Conservation (phyloP, 2,329 filamentous ascomycete species). For the Penicillium sp. region DNA sequence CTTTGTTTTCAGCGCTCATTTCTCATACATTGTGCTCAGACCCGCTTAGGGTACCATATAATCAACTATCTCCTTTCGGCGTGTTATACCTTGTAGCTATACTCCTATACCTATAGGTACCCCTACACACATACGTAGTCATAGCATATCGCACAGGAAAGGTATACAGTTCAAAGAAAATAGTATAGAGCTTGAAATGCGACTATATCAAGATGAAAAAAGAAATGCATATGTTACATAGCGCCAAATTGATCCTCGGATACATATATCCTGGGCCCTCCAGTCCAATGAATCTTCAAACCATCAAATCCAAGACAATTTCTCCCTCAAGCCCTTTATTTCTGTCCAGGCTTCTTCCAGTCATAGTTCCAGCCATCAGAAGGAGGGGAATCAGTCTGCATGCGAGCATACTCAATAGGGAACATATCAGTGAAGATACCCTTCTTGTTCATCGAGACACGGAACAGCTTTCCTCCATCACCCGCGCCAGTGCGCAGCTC, state of each 20-base stretch:
- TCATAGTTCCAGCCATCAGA: conserved; percentile 85
- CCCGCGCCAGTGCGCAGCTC: conserved; percentile 60
- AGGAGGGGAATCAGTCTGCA: conserved; percentile 75
- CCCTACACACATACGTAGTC: not conserved
- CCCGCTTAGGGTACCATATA: conserved; percentile 6
- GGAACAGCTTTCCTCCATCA: conserved; percentile 64
- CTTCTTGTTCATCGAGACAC: conserved; percentile 87
- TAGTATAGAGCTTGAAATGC: not conserved
- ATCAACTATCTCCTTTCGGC: conserved; percentile 7
- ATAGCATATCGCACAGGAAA: not conserved
- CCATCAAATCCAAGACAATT: not conserved
- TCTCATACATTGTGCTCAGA: conserved; percentile 12
- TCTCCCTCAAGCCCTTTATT: conserved; percentile 6
- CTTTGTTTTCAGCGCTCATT: conserved; percentile 2
- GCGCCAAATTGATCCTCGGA: conserved; percentile 19
- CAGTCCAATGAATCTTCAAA: conserved; percentile 1
- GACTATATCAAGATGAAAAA: not conserved
- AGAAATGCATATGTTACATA: conserved; percentile 25
- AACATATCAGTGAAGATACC: conserved; percentile 72
- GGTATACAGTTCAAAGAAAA: not conserved
- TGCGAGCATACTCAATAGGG: conserved; percentile 79
- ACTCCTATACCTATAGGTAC: not conserved
- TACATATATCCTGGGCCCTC: conserved; percentile 13
- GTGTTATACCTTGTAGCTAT: not conserved
- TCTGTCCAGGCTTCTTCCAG: conserved; percentile 65